Percentiles rank a stretch among this genome's conserved stretches.
Conservation (phyloP, 208 protist species). For the Acanthamoeba divionensis region DNA sequence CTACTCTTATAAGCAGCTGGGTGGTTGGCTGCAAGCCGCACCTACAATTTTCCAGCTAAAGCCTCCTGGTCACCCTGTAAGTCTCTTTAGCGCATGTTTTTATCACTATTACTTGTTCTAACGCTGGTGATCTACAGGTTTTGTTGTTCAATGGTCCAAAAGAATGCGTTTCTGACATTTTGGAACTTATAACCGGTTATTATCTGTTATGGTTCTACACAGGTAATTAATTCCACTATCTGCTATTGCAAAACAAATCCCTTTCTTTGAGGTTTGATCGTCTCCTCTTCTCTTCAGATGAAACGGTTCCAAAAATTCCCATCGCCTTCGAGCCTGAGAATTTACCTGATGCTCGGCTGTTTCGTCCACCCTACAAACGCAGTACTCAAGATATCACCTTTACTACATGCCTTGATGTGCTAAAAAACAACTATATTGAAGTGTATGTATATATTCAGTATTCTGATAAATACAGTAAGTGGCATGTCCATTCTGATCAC, state of each 20-base stretch:
- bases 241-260: background rate
- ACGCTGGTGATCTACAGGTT: background rate
- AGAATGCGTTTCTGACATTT: background rate
- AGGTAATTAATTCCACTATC: background rate
- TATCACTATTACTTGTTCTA: background rate
- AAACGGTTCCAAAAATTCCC: background rate
- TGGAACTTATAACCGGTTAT: constrained; percentile 16
- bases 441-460: background rate
- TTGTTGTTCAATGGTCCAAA: background rate
- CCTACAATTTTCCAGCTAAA: background rate
- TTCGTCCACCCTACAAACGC: background rate
- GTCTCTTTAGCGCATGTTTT: background rate
- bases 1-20: background rate
- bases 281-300: background rate
- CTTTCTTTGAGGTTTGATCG: background rate
- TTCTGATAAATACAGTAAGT: background rate
- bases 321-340: background rate
- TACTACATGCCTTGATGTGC: background rate
- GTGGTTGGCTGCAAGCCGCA: background rate
- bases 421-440: background rate
- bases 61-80: background rate
- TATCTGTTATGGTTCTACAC: background rate
- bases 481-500: background rate
- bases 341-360: background rate
- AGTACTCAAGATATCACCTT: background rate